Percentiles rank a stretch among this genome's conserved stretches.
These are phyloP conservation scores for Sugiyamaella xylanicola DNA, from an alignment of 1,139 yeast genomes.

Conservation along the genomic window DNA sequence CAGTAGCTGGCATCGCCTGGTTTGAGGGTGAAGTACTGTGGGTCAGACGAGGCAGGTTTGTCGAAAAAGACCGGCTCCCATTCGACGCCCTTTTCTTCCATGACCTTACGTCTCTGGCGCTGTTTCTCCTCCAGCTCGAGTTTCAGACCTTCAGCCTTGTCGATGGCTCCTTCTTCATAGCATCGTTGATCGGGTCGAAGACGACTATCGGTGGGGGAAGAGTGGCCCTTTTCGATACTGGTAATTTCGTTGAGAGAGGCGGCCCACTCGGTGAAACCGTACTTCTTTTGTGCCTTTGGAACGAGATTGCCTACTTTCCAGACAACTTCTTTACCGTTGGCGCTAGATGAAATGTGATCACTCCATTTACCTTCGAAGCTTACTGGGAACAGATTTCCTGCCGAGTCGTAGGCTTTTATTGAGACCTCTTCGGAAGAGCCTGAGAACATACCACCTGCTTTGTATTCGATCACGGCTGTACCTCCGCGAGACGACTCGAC, in stretches of 20 bases:
- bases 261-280: constrained; percentile 84
- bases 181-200: constrained; percentile 78
- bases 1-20: constrained; percentile 74
- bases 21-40: constrained; percentile 61
- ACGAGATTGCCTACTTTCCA: constrained; percentile 73
- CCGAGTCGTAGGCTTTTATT: constrained; percentile 54
- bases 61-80: constrained; percentile 69
- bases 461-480: constrained; percentile 68
- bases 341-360: constrained; percentile 52
- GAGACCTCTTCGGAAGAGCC: constrained; percentile 83
- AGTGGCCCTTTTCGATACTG: constrained; percentile 56
- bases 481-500: constrained; percentile 69
- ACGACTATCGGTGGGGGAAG: constrained; percentile 90
- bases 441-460: constrained; percentile 68
- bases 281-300: constrained; percentile 60
- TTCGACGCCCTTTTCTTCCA: constrained; percentile 49
- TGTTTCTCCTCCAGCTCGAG: constrained; percentile 74
- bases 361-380: constrained; percentile 79
- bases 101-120: constrained; percentile 68
- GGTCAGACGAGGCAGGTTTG: constrained; percentile 32
- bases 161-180: constrained; percentile 70
- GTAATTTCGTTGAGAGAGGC: constrained; percentile 82
- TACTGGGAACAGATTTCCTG: constrained; percentile 38
- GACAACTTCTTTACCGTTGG: constrained; percentile 43
- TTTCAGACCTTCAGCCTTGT: constrained; percentile 70